Percentiles rank a stretch among this genome's conserved stretches.
Conservation (phyloP, 306 rosid genomes). For the Lathyrus tuberosus region DNA sequence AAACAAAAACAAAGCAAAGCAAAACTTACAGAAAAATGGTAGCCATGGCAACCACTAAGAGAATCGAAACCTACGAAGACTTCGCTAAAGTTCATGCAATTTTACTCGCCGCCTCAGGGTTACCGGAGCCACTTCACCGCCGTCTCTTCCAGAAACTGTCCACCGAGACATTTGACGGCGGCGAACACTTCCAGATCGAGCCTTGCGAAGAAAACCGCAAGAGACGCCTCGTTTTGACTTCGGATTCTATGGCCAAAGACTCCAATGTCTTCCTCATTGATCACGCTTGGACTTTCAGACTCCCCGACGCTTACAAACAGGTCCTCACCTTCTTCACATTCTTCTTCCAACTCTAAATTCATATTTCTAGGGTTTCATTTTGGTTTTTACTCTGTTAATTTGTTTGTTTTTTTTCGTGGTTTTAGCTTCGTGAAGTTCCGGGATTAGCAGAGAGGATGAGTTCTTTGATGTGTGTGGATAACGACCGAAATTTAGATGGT, state of each 20-base stretch:
- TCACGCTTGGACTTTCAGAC: conserved; percentile 98
- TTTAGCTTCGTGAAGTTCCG: conserved; percentile 75
- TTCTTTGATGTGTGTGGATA: conserved; percentile 79
- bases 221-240: conserved; percentile 67
- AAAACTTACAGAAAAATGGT: conserved; percentile 30
- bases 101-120: conserved; percentile 69
- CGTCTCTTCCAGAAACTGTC: conserved; percentile 73
- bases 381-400: not conserved
- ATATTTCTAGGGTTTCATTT: not conserved
- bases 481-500: conserved; percentile 47
- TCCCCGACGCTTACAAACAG: conserved; percentile 84
- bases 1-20: not conserved
- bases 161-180: conserved; percentile 79
- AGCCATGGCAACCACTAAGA: conserved; percentile 42
- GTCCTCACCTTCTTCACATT: conserved; percentile 38
- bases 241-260: conserved; percentile 55
- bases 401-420: not conserved
- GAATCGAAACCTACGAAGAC: conserved; percentile 72
- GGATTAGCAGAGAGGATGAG: conserved; percentile 93
- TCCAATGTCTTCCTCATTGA: conserved; percentile 84
- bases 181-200: conserved; percentile 72
- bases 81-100: conserved; percentile 73
- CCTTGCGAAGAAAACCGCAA: conserved; percentile 61
- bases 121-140: conserved; percentile 62
- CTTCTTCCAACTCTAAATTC: not conserved